Base-by-base conservation (phyloP, 192 early-diverging fungal species). In the Gryganskiella cystojenkinii region DNA sequence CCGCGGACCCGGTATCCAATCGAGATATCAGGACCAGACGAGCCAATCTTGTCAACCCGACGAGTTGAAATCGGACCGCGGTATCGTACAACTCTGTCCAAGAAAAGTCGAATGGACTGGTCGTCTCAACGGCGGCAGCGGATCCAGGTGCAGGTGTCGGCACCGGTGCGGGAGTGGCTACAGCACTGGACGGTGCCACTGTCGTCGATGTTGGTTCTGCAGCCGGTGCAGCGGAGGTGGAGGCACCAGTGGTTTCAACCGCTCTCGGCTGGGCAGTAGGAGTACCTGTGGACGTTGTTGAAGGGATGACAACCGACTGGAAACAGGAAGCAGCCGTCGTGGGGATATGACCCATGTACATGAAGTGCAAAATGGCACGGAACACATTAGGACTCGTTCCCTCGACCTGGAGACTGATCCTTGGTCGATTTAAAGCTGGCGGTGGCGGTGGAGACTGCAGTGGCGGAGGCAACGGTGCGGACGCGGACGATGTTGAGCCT, bases 331-430 rank as follows among this genome's bases (percentile, higher is more conserved):
- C 6, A 13, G 20, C 31, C 6, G 51, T 52, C 3, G 42, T 20
- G 3, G 74, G 74, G 25, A 78, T 34, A 34, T 78, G 74, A 2
- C 74, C 74, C 34, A 78, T 64, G 28, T 78, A 78, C 74, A 78
- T 68, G 67, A 52, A 78, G 28, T 78, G 61, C 34, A 78, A 8
- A 10, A 78, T 43, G 8, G 74, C 74, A 6, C 67, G 60, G 33
- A 78, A 59, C 0, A 64, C 61, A 17, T 58, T 62, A 1, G 74
- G 42, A 17, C 34, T 17, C 10, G 44, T 30, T n/a, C 52, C 66
- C 0, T 51, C 33, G 14, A 78, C 31, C 28, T 54, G 60, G 2
- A 78, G 34, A 53, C 44, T 35, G 6, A 20, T 53, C 24, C 35
- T 56, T 31, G 53, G 10, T 0, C 53, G 65, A 31, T 3, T 47